A percentile compares a stretch with the other conserved stretches of the same genome.
Evolutionary conservation across 2,329 filamentous ascomycete genomes (phyloP).

Genomic region (Phyllosticta ampelicida): DNA sequence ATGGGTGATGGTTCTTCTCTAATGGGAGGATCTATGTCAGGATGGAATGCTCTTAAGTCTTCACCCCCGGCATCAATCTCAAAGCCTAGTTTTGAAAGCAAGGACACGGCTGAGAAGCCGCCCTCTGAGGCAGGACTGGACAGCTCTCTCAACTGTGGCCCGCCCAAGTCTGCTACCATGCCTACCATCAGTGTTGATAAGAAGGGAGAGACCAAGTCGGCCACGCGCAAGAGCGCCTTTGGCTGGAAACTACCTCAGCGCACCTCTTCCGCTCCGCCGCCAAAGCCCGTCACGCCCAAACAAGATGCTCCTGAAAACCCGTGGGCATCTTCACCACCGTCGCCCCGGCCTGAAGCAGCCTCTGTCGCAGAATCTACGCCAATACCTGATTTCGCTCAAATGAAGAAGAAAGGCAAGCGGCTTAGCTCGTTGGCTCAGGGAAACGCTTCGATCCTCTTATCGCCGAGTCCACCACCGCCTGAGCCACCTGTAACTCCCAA

Average conservation of each 20-base stretch:
- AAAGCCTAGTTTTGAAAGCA: neutral
- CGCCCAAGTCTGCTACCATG: neutral
- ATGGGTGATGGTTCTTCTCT: neutral
- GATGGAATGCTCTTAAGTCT: neutral
- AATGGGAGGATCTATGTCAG: neutral
- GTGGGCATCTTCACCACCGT: neutral
- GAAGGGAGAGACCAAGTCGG: neutral
- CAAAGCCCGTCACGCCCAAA: neutral
- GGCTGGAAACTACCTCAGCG: neutral
- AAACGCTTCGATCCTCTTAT: neutral
- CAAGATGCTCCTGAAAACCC: neutral
- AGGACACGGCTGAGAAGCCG: neutral
- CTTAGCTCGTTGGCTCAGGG: constrained; percentile 3
- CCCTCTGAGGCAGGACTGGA: neutral
- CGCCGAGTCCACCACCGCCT: neutral
- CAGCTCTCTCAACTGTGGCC: neutral
- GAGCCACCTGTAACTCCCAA: neutral
- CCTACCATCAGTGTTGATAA: neutral
- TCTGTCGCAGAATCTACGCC: neutral
- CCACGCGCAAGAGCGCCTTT: neutral
- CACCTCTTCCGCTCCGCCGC: neutral
- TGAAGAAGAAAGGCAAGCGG: constrained; percentile 6
- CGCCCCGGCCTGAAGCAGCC: neutral
- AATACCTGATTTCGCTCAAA: neutral
- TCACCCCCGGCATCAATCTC: neutral